These are phyloP conservation scores for Physcomitrellopsis africana DNA, from an alignment of 225 moss, liverwort and hornwort species.

Conservation along the genomic window DNA sequence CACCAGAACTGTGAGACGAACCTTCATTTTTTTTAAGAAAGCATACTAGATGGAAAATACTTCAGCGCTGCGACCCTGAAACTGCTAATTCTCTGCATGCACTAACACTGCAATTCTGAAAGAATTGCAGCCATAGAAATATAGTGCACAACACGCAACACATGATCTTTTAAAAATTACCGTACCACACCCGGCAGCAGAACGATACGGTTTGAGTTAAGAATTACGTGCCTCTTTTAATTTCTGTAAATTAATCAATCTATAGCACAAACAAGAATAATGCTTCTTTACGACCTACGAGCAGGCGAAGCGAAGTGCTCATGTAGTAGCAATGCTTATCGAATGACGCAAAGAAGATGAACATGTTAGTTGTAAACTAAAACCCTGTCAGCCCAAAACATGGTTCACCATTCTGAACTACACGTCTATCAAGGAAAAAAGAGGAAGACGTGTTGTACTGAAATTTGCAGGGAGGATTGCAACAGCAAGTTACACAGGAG, in stretches of 20 bases:
- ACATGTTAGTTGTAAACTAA: not conserved
- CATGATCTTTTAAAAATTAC: too few species aligned
- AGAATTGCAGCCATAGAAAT: not conserved
- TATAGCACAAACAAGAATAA: too few species aligned
- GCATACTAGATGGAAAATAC: not conserved
- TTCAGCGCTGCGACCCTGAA: not conserved
- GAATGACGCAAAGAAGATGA: not conserved
- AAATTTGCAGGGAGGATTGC: not conserved
- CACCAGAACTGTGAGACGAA: slow-evolving; percentile 17
- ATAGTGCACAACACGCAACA: not conserved
- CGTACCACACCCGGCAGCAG: too few species aligned
- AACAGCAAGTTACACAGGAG: not conserved
- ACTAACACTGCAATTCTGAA: too few species aligned
- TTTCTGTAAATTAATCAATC: too few species aligned
- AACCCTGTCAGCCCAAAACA: not conserved
- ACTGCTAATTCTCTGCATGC: too few species aligned
- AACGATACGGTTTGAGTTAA: too few species aligned
- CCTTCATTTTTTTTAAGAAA: not conserved
- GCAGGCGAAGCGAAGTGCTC: not conserved
- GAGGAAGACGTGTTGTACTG: too few species aligned
- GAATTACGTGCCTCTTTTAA: too few species aligned
- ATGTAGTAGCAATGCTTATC: not conserved
- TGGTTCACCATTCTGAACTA: too few species aligned
- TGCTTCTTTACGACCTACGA: too few species aligned
- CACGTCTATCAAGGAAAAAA: too few species aligned